Conservation (phyloP, 1,284 basidiomycete species). For the Apiotrichum brassicae region DNA sequence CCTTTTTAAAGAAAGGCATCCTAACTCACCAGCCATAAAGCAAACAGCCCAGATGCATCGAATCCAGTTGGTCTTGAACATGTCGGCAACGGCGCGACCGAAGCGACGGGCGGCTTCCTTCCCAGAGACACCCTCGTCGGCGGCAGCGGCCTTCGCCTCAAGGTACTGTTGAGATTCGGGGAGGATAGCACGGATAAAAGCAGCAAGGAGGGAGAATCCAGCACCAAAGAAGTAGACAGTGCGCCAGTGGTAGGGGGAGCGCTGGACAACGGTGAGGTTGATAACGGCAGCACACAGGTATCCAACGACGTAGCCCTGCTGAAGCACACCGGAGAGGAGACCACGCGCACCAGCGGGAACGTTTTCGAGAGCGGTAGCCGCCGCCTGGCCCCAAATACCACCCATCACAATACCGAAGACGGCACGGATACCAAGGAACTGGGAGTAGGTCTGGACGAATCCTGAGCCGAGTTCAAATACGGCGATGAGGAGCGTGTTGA, state of each 20-base stretch:
- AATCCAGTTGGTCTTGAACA: constrained; percentile 72
- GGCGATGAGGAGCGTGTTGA: constrained; percentile 66
- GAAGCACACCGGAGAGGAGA: constrained; percentile 72
- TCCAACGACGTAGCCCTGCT: constrained; percentile 65
- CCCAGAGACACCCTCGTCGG: constrained; percentile 39
- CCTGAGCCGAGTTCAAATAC: constrained; percentile 67
- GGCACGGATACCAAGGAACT: constrained; percentile 53
- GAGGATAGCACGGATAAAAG: constrained; percentile 59
- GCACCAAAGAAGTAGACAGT: constrained; percentile 50
- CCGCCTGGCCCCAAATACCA: constrained; percentile 49
- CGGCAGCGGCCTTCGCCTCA: constrained; percentile 27
- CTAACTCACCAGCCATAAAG: constrained; percentile 49
- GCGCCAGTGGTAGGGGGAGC: constrained; percentile 43
- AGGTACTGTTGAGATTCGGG: constrained; percentile 75
- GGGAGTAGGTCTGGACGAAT: constrained; percentile 48
- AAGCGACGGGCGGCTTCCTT: constrained; percentile 61
- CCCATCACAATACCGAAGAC: constrained; percentile 84
- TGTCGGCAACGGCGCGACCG: constrained; percentile 59
- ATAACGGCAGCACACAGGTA: constrained; percentile 55
- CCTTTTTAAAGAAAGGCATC: too few species aligned
- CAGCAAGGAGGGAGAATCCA: constrained; percentile 65
- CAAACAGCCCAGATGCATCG: constrained; percentile 68
- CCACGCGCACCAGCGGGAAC: constrained; percentile 80
- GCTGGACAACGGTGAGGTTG: constrained; percentile 53
- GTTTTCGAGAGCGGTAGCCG: constrained; percentile 64